A percentile compares a stretch with the other conserved stretches of the same genome.
Evolutionary conservation across 176 grass and related monocot species (phyloP).

Genomic region (Oryza australiensis): DNA sequence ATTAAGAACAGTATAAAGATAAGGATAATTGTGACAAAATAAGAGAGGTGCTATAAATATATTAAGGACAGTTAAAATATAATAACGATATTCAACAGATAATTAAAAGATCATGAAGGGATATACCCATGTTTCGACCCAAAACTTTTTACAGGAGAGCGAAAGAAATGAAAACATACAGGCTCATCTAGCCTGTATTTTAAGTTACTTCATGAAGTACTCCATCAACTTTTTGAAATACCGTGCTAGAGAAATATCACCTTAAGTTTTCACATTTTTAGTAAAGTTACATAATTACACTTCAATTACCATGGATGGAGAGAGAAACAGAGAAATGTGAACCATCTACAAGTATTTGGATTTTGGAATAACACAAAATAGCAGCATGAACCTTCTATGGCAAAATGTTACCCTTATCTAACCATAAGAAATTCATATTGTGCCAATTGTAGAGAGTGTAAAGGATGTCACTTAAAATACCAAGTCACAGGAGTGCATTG

Average conservation of each 20-base stretch:
- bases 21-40: not conserved
- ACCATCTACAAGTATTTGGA: not conserved
- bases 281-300: not conserved
- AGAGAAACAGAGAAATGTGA: not conserved
- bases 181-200: not conserved
- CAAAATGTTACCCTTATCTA: not conserved
- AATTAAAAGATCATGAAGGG: not conserved
- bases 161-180: not conserved
- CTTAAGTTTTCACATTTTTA: not conserved
- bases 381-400: not conserved
- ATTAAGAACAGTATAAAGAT: constrained; percentile 41
- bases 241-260: not conserved
- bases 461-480: constrained; percentile 5
- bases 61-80: not conserved
- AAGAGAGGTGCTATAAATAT: not conserved
- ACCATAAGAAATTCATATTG: constrained; percentile 30
- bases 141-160: constrained; percentile 4
- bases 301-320: constrained; percentile 9
- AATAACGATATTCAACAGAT: not conserved
- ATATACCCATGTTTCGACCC: not conserved
- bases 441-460: not conserved
- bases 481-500: not conserved
- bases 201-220: not conserved
- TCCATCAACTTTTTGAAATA: not conserved
- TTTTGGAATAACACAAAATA: not conserved